These are phyloP conservation scores for Malus hybrid DNA, from an alignment of 331 rosid species.

Conservation along the genomic window DNA sequence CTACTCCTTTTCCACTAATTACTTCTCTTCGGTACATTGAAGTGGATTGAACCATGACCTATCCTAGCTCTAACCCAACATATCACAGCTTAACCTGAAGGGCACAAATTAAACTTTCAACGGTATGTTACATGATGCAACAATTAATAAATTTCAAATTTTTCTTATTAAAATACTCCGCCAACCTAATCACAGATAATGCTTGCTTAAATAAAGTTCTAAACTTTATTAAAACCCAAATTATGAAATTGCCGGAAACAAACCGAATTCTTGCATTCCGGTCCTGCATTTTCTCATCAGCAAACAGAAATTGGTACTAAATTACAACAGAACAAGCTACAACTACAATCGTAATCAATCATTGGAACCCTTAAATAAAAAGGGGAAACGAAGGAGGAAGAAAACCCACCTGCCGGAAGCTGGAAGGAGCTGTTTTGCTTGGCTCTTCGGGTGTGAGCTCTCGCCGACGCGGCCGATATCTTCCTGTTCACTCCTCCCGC, in stretches of 20 bases:
- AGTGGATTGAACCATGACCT: not conserved
- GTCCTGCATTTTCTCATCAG: not conserved
- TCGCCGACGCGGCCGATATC: conserved; percentile 73
- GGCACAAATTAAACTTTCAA: not conserved
- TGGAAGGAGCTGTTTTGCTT: conserved; percentile 28
- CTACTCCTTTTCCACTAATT: not conserved
- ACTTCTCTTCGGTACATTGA: not conserved
- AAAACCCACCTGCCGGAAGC: conserved; percentile 48
- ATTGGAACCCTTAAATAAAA: not conserved
- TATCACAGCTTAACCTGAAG: not conserved
- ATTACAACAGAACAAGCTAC: not conserved
- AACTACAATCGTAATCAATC: not conserved
- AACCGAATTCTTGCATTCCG: not conserved
- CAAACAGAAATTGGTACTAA: not conserved
- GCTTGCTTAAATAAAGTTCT: not conserved
- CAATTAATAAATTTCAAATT: not conserved
- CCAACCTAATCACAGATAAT: not conserved
- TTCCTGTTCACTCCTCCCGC: conserved; percentile 51
- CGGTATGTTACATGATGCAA: not conserved
- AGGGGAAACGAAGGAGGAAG: not conserved
- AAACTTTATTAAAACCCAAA: not conserved
- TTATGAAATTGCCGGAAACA: not conserved
- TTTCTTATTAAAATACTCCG: not conserved
- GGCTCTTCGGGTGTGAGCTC: conserved; percentile 65
- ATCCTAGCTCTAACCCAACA: not conserved